These are phyloP conservation scores for Dioszegia aurantiaca DNA, from an alignment of 768 basidiomycete species.

Conservation along the genomic window DNA sequence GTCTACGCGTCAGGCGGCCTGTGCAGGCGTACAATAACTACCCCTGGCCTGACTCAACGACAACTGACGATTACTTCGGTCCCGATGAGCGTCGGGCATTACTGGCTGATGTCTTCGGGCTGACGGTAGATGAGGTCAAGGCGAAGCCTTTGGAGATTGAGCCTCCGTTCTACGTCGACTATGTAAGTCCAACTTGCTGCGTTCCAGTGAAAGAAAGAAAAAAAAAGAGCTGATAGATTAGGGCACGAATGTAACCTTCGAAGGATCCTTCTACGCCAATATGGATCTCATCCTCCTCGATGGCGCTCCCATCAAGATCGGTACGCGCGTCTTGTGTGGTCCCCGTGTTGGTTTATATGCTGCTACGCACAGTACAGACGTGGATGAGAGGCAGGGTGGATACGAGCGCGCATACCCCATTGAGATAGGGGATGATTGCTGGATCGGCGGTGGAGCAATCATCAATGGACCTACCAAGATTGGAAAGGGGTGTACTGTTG, in stretches of 20 bases:
- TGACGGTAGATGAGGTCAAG: slow-evolving; percentile 14
- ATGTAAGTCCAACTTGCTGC: slow-evolving; percentile 5
- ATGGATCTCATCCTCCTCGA: slow-evolving; percentile 19
- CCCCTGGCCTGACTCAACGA: slow-evolving; percentile 12
- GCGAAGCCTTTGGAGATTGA: slow-evolving; percentile 16
- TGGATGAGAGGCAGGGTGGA: slow-evolving; percentile 17
- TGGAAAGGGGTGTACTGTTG: slow-evolving; percentile 21
- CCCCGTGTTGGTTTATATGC: slow-evolving; percentile 18
- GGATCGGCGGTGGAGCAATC: slow-evolving; percentile 23
- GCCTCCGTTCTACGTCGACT: slow-evolving; percentile 19
- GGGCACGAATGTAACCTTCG: slow-evolving; percentile 14
- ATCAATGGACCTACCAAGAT: slow-evolving; percentile 22
- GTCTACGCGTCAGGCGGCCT: slow-evolving; percentile 5
- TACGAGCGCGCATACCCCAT: slow-evolving; percentile 24
- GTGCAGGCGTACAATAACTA: slow-evolving; percentile 19
- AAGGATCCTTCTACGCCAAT: slow-evolving; percentile 19
- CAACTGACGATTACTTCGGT: slow-evolving; percentile 16
- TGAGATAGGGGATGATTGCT: slow-evolving; percentile 22
- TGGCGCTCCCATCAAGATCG: slow-evolving; percentile 17
- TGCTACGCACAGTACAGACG: slow-evolving; percentile 20
- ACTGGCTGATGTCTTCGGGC: slow-evolving; percentile 12
- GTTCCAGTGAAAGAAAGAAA: neutral
- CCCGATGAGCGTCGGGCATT: slow-evolving; percentile 13
- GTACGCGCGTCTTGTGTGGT: slow-evolving; percentile 19
- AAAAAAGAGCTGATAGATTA: neutral